Evolutionary conservation across 306 rosid species (phyloP), one percentile per base, ranked within the genome.

Genomic region (Cicer pinnatifidum): DNA sequence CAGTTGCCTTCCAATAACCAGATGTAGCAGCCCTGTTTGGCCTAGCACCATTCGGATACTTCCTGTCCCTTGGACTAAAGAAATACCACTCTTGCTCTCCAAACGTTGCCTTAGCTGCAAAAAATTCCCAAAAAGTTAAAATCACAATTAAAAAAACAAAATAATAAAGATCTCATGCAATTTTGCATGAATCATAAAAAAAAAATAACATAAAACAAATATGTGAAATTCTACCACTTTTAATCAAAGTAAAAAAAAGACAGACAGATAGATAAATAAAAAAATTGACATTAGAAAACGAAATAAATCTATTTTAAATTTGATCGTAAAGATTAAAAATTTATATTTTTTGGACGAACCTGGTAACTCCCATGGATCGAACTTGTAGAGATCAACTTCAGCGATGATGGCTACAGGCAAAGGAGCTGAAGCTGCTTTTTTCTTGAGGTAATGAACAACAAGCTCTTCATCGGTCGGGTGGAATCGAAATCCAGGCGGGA

Each of bases 391-490:
- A 75, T 94, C 95, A 43, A 94, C 95, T 41, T 94, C 98, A 9
- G 98, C 95, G 80, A 94, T 88, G 46, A 94, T 86, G 68, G 92
- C 81, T 1, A 89, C 91, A 0, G 97, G 98, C 8, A 94, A 82
- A 52, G 96, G 95, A 28, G 81, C 82, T 0, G 96, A 91, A 59
- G 78, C 50, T 20, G 75, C 56, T 78, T 88, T 89, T 68, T 89
- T 91, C 95, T 94, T 94, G 47, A 91, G 97, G 76, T 94, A 94
- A 79, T 94, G 97, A 81, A 94, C 90, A 15, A 94, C 96, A 0
- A 94, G 92, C 82, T 94, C 98, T 43, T 94, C 98, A 33, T 94
- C 98, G 9, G 98, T 94, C 6, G 98, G 98, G 76, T 94, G 98
- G 84, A 94, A 94, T 9, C 97, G 92, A 46, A 94, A 94, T 3